A percentile compares a stretch with the other conserved stretches of the same genome.
phyloP scores from a whole-genome alignment of 2,329 filamentous ascomycete genomes.

The Cercospora sojina region DNA sequence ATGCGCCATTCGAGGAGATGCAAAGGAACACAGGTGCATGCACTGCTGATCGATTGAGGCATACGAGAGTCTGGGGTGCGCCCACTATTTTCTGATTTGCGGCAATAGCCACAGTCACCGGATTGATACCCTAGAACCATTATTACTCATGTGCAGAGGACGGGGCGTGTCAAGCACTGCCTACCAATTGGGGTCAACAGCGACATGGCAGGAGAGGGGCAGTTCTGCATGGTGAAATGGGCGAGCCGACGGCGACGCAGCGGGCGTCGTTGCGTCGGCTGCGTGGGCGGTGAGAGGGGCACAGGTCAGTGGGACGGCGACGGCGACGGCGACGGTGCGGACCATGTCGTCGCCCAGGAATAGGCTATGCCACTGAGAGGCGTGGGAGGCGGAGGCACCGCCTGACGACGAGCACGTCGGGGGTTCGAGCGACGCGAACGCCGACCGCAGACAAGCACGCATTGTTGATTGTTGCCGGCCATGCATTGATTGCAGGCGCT shows the following conservation, averaged over 20 bases:
- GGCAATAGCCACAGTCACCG: slow-evolving; percentile 54
- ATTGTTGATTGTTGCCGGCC: not conserved
- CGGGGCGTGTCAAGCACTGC: slow-evolving; percentile 9
- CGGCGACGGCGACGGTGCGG: not conserved
- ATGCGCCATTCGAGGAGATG: not conserved
- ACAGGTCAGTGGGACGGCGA: not conserved
- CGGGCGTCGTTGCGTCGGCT: not conserved
- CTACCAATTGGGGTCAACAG: slow-evolving; percentile 37
- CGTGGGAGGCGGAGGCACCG: not conserved
- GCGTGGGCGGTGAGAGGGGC: not conserved
- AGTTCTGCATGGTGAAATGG: not conserved
- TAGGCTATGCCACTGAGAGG: not conserved
- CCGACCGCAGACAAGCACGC: not conserved
- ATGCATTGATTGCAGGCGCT: not conserved
- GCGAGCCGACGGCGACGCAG: not conserved
- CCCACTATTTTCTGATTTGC: slow-evolving; percentile 47
- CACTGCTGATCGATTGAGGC: slow-evolving; percentile 32
- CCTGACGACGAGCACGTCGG: not conserved
- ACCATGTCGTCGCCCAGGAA: not conserved
- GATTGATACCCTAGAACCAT: slow-evolving; percentile 46
- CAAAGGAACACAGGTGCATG: not conserved
- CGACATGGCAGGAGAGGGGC: slow-evolving; percentile 21
- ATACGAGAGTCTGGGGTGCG: slow-evolving; percentile 51
- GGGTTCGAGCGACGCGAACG: not conserved
- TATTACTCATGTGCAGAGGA: not conserved